These are phyloP conservation scores for Marasmius sp. DNA, from an alignment of 1,284 basidiomycete species.

Conservation along the genomic window DNA sequence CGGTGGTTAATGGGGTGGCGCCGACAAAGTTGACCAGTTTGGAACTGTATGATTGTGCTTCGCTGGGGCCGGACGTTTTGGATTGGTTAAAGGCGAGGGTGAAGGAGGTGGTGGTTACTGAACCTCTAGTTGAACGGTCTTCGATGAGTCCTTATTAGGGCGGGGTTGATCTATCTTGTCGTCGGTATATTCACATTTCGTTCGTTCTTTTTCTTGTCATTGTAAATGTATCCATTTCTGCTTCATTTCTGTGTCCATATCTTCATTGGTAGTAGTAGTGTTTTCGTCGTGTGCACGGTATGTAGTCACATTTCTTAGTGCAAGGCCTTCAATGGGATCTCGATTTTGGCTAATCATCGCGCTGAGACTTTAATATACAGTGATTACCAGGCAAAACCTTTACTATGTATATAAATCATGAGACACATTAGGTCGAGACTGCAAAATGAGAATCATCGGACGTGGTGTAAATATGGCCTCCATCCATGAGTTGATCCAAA, in stretches of 20 bases:
- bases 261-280: no score
- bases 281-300: no score
- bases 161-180: no score
- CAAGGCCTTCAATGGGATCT: background rate
- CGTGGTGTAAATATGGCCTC: constrained; percentile 69
- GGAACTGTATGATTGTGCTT: constrained; percentile 63
- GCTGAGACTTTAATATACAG: background rate
- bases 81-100: constrained; percentile 61
- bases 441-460: constrained; percentile 65
- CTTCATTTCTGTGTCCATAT: no score
- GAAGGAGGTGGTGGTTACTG: constrained; percentile 41
- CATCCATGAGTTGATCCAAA: constrained; percentile 67
- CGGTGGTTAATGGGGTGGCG: constrained; percentile 33
- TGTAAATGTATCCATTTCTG: no score
- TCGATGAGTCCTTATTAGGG: background rate
- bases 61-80: constrained; percentile 64
- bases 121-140: background rate
- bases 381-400: background rate
- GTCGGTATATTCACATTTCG: background rate
- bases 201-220: background rate
- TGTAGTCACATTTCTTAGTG: background rate
- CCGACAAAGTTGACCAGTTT: constrained; percentile 51
- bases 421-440: constrained; percentile 27
- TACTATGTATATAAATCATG: background rate
- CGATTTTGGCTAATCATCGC: background rate